Percentiles rank a stretch among this genome's conserved stretches.
phyloP scores from a whole-genome alignment of 2,329 filamentous ascomycete genomes.

The Neonectria coccinea region DNA sequence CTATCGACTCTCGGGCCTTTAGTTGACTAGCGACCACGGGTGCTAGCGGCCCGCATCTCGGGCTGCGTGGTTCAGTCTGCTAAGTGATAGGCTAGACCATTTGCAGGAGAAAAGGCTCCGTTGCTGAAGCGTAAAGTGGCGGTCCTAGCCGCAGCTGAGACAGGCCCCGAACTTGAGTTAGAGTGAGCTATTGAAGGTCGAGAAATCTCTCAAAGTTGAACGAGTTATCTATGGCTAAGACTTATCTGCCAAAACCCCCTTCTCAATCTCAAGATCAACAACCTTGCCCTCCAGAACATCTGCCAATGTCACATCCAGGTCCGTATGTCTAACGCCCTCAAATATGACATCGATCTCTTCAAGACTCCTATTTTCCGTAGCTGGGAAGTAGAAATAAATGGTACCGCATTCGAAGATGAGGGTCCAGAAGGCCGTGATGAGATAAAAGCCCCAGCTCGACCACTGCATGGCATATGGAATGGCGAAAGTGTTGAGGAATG shows the following conservation, averaged over 20 bases:
- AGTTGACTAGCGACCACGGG: too few relatives aligned
- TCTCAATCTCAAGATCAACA: neutral
- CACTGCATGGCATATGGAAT: slow-evolving; percentile 24
- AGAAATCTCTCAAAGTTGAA: too few relatives aligned
- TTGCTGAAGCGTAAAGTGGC: too few relatives aligned
- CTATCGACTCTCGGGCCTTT: too few relatives aligned
- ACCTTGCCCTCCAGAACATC: slow-evolving; percentile 11
- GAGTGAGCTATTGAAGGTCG: too few relatives aligned
- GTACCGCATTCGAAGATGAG: slow-evolving; percentile 11
- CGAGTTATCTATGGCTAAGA: too few relatives aligned
- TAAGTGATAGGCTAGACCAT: too few relatives aligned
- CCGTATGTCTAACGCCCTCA: slow-evolving; percentile 12
- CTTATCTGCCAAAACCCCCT: neutral
- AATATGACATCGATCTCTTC: slow-evolving; percentile 24
- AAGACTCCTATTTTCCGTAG: slow-evolving; percentile 13
- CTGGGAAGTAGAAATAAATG: slow-evolving; percentile 20
- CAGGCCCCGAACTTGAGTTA: too few relatives aligned
- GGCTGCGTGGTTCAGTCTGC: too few relatives aligned
- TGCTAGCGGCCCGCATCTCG: too few relatives aligned
- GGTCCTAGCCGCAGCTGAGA: too few relatives aligned
- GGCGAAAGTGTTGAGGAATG: slow-evolving; percentile 17
- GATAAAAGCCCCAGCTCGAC: slow-evolving; percentile 20
- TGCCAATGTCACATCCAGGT: slow-evolving; percentile 9
- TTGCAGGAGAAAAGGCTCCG: too few relatives aligned
- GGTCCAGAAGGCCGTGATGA: slow-evolving; percentile 17